Base-by-base conservation (phyloP, 768 basidiomycete genomes). In the Lactarius deliciosus region DNA sequence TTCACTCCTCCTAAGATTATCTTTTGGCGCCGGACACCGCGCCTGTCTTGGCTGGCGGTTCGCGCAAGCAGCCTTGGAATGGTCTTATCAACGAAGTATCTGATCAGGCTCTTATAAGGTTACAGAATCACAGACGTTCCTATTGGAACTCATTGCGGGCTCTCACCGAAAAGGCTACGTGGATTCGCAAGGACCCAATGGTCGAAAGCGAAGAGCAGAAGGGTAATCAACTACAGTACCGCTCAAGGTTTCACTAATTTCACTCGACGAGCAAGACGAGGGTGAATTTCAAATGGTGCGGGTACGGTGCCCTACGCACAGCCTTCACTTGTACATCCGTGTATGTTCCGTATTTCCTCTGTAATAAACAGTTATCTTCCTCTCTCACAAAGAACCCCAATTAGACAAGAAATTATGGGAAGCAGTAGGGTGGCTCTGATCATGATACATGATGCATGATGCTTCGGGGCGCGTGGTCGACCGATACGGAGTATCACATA, bases 41-140 rank as follows among this genome's bases (percentile, higher is more conserved):
- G 43, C 60, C 45, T 69, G 68, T 60, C 57, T 67, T 50, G 65
- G 68, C 10, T 69, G 68, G 57, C 55, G 50, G 16, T 67, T 69
- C 36, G 65, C 68, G 64, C 66, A 38, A 40, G 64, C 58, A 41
- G 28, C 30, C 15, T 43, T 30, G 10, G 18, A 20, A 22, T 20
- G n/a, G 34, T 25, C 53, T 22, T 20, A 18, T 15, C 25, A 38
- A 18, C 53, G 22, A 47, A 15, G 16, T n/a, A 56, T n/a, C 16
- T 56, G 13, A 25, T 8, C 3, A 18, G 20, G 38, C 4, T 54
- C 10, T 22, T 32, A 25, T 16, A 68, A 60, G 34, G 13, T 86
- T 0, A 72, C 80, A 47, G 85, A 89, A 72, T 72, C 87, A 18
- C 86, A 88, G 68, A 79, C 81, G 0, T 86, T 89, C 74, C 71